Evolutionary conservation across 805 yeast species (phyloP).

Genomic region (Scheffersomyces stipitis): DNA sequence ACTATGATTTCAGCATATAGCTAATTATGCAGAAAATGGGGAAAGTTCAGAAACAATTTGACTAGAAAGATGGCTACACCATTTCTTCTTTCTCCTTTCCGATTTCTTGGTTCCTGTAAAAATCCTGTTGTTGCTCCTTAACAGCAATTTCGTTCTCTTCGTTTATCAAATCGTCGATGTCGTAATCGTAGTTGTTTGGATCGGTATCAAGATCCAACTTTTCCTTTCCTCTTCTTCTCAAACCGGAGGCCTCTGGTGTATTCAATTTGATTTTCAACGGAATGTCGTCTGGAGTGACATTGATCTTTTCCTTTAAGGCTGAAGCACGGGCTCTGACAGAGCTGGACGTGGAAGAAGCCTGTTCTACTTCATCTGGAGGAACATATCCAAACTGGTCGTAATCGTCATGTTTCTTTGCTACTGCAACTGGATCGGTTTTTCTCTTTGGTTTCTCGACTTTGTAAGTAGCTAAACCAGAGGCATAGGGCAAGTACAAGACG

Average conservation of each 20-base stretch:
- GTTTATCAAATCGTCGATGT: slow-evolving; percentile 41
- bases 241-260: slow-evolving; percentile 8
- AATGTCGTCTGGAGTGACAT: slow-evolving; percentile 35
- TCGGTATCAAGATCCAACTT: slow-evolving; percentile 34
- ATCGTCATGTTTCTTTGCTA: slow-evolving; percentile 1
- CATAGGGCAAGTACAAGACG: slow-evolving; percentile 46
- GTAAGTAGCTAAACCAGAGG: slow-evolving; percentile 50
- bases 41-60: too few relatives aligned
- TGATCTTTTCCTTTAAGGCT: slow-evolving; percentile 28
- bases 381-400: slow-evolving; percentile 30
- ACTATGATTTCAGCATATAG: too few relatives aligned
- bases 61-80: too few relatives aligned
- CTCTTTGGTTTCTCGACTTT: slow-evolving; percentile 24
- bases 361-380: slow-evolving; percentile 39
- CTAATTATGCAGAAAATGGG: too few relatives aligned
- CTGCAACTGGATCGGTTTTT: slow-evolving; percentile 5
- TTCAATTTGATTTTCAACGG: slow-evolving; percentile 36
- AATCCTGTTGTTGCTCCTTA: slow-evolving; percentile 15
- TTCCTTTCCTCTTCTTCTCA: slow-evolving; percentile 32
- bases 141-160: slow-evolving; percentile 31
- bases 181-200: slow-evolving; percentile 45
- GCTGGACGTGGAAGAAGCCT: slow-evolving; percentile 7
- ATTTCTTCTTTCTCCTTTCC: slow-evolving; percentile 26
- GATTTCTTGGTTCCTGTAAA: slow-evolving; percentile 17
- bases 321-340: slow-evolving; percentile 16